Conservation (phyloP, 75 land plant species). For the Pinus tabuliformis region DNA sequence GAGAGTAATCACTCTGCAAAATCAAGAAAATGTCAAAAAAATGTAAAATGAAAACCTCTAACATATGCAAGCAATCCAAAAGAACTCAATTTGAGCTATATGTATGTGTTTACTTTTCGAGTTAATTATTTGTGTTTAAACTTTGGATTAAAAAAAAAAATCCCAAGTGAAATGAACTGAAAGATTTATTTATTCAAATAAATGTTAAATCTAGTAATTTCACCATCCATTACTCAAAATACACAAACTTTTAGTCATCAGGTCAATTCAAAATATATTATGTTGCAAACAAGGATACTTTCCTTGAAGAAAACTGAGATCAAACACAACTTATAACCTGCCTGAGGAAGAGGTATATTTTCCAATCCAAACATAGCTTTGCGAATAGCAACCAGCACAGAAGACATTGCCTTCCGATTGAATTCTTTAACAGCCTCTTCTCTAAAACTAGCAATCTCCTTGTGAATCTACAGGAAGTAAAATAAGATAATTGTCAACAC, state of each 20-base stretch:
- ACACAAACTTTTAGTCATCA: background rate
- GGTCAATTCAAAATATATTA: background rate
- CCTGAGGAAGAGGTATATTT: slow-evolving; percentile 43
- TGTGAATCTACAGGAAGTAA: slow-evolving; percentile 49
- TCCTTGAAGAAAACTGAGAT: background rate
- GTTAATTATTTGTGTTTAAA: background rate
- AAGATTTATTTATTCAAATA: background rate
- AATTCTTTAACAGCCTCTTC: slow-evolving; percentile 35
- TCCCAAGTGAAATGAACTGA: background rate
- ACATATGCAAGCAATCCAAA: background rate
- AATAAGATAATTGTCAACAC: background rate
- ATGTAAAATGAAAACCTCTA: background rate
- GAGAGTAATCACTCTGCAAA: slow-evolving; percentile 46
- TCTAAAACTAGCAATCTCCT: slow-evolving; percentile 58
- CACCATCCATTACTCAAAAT: background rate
- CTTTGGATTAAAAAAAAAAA: background rate
- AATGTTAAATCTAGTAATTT: background rate
- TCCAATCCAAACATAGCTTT: slow-evolving; percentile 51
- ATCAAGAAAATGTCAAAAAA: slow-evolving; percentile 1
- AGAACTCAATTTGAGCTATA: background rate
- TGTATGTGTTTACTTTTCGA: background rate
- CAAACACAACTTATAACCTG: slow-evolving; percentile 20
- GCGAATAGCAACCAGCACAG: slow-evolving; percentile 39
- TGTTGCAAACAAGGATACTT: background rate
- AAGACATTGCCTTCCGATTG: slow-evolving; percentile 34